Conservation (phyloP, 345 rosid genomes). For the Eutrema japonicum region DNA sequence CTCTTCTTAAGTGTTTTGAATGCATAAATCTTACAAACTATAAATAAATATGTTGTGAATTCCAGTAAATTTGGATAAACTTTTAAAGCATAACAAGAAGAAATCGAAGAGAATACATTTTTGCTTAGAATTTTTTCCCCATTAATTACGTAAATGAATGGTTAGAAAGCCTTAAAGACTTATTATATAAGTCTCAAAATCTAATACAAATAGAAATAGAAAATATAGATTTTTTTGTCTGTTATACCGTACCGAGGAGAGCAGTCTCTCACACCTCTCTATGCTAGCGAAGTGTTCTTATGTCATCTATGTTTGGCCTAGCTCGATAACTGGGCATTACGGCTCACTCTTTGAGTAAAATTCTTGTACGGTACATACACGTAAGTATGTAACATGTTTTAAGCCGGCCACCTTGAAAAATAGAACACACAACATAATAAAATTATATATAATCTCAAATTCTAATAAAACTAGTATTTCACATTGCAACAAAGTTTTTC, state of each 20-base stretch:
- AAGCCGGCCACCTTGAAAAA: not conserved
- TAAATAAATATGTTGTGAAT: not conserved
- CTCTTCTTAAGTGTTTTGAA: constrained; percentile 3
- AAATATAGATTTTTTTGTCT: not conserved
- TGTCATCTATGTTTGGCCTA: not conserved
- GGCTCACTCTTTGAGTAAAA: not conserved
- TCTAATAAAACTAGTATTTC: not conserved
- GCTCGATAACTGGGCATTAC: not conserved
- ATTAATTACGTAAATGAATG: not conserved
- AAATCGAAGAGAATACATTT: not conserved
- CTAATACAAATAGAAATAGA: not conserved
- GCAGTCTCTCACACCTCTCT: not conserved
- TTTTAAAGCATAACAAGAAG: not conserved
- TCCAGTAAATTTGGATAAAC: not conserved
- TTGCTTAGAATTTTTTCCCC: not conserved
- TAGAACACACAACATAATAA: not conserved
- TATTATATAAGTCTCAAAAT: not conserved
- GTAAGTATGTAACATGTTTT: not conserved
- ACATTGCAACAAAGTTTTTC: not conserved
- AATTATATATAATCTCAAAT: not conserved
- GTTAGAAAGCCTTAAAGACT: not conserved
- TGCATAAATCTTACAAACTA: not conserved
- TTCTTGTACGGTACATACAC: not conserved
- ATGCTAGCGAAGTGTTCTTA: not conserved
- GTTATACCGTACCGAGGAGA: not conserved